Evolutionary conservation across 768 basidiomycete species (phyloP).

Genomic region (Phylloporus arenicola): DNA sequence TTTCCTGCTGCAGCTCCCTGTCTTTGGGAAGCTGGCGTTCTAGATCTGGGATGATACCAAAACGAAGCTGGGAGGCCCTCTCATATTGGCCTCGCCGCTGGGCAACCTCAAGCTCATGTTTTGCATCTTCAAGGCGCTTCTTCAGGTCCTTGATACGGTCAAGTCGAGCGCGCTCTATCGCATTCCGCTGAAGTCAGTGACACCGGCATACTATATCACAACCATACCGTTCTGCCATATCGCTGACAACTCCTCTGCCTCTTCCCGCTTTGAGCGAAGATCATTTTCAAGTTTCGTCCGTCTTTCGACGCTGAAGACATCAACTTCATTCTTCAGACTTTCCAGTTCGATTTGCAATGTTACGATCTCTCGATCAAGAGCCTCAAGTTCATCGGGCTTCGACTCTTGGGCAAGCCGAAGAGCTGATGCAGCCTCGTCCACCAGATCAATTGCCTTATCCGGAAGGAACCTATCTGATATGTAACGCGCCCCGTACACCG

Average conservation of each 20-base stretch:
- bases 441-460: slow-evolving; percentile 87
- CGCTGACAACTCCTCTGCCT: slow-evolving; percentile 54
- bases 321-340: slow-evolving; percentile 82
- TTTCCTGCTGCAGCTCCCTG: slow-evolving; percentile 41
- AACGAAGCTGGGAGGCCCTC: slow-evolving; percentile 75
- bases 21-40: slow-evolving; percentile 62
- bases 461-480: slow-evolving; percentile 85
- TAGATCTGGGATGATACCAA: slow-evolving; percentile 78
- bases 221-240: slow-evolving; percentile 67
- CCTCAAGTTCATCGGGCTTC: slow-evolving; percentile 81
- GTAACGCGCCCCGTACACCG: slow-evolving; percentile 79
- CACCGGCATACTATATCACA: background rate
- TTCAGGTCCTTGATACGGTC: slow-evolving; percentile 70
- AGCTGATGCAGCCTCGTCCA: slow-evolving; percentile 89
- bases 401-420: slow-evolving; percentile 84
- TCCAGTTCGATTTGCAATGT: slow-evolving; percentile 88
- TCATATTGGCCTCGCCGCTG: slow-evolving; percentile 89
- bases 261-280: slow-evolving; percentile 53
- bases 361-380: slow-evolving; percentile 75
- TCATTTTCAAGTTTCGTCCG: slow-evolving; percentile 60
- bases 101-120: slow-evolving; percentile 80
- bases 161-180: slow-evolving; percentile 59
- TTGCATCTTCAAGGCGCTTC: slow-evolving; percentile 72
- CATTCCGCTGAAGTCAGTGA: background rate
- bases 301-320: slow-evolving; percentile 77